Conservation (phyloP, 1,284 basidiomycete genomes). For the Phaffia rhodozyma region DNA sequence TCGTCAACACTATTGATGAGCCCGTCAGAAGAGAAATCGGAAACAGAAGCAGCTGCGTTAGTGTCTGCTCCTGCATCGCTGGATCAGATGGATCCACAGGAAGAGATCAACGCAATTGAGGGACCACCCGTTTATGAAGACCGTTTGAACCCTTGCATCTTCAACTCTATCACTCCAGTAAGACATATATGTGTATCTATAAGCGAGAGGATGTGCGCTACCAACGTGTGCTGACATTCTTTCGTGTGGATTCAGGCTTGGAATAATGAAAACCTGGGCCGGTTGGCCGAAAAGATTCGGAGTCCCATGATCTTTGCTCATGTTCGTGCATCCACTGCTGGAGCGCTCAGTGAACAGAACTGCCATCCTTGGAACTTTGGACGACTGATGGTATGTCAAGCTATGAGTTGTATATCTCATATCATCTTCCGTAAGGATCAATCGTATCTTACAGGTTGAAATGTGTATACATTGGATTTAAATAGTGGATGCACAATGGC, state of each 20-base stretch:
- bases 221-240: neutral
- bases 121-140: constrained; percentile 53
- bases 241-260: constrained; percentile 52
- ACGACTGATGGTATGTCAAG: constrained; percentile 60
- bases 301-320: constrained; percentile 86
- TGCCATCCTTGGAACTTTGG: constrained; percentile 84
- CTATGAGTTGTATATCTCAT: neutral
- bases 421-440: constrained; percentile 1
- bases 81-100: constrained; percentile 10
- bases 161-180: constrained; percentile 89
- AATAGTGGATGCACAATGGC: constrained; percentile 91
- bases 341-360: constrained; percentile 78
- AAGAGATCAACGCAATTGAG: constrained; percentile 22
- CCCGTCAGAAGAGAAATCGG: constrained; percentile 9
- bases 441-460: constrained; percentile 6
- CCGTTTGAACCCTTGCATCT: constrained; percentile 80
- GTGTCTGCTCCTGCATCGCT: constrained; percentile 10
- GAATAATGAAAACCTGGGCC: constrained; percentile 81
- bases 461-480: constrained; percentile 18
- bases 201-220: neutral
- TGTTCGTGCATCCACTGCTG: constrained; percentile 77
- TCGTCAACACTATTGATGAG: neutral
- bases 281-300: constrained; percentile 88
- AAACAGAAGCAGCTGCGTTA: constrained; percentile 17
- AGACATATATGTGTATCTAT: constrained; percentile 23